phyloP scores from a whole-genome alignment of 129 eudicot species.

The Ambrosia trifida region DNA sequence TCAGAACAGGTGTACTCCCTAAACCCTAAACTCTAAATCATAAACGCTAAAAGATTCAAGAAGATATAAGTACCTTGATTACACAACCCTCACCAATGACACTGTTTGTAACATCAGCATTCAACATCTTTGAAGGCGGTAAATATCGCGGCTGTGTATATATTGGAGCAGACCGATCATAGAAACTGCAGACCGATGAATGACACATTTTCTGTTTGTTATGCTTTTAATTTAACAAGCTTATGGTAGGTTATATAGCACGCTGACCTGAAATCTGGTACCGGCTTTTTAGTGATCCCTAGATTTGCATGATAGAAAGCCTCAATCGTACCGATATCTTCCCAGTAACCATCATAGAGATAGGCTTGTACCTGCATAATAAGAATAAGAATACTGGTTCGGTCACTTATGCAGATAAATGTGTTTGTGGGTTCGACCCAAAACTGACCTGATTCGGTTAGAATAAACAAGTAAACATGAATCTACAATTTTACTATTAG shows the following conservation, averaged over 20 bases:
- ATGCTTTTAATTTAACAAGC: constrained; percentile 2
- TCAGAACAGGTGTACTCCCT: constrained; percentile 4
- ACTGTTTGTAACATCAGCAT: constrained; percentile 89
- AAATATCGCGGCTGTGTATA: constrained; percentile 90
- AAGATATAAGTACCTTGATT: constrained; percentile 57
- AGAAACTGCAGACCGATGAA: constrained; percentile 57
- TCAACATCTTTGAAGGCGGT: constrained; percentile 96
- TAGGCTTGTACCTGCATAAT: constrained; percentile 51
- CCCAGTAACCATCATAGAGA: constrained; percentile 81
- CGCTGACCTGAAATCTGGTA: constrained; percentile 66
- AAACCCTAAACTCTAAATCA: not conserved
- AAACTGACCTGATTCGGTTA: not conserved
- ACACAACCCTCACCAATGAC: constrained; percentile 97
- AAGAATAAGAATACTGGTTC: not conserved
- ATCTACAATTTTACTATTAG: not conserved
- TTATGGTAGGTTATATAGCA: not conserved
- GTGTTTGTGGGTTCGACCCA: not conserved
- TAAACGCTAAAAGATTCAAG: not conserved
- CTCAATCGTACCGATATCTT: constrained; percentile 81
- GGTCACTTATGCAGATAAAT: not conserved
- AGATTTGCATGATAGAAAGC: constrained; percentile 77
- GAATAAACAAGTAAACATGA: not conserved
- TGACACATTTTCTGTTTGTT: not conserved
- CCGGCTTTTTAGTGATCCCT: constrained; percentile 74
- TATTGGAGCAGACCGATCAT: constrained; percentile 91